Evolutionary conservation across 805 yeast genomes (phyloP).

Genomic region (Starmerella roubikii): DNA sequence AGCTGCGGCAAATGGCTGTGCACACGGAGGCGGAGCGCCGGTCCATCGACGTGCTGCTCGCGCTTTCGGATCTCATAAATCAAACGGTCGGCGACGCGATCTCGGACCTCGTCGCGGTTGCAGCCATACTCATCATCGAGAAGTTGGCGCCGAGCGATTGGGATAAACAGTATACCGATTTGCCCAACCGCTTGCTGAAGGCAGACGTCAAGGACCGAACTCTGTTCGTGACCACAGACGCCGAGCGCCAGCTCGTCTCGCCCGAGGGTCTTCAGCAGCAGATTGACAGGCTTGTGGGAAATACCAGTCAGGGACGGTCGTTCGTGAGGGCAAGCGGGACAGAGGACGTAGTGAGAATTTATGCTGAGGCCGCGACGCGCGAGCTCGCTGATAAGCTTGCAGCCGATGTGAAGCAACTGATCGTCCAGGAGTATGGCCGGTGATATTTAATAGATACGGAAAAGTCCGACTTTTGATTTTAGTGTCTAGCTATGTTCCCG

Average conservation of each 20-base stretch:
- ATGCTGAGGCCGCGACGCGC: constrained; percentile 65
- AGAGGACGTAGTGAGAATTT: constrained; percentile 91
- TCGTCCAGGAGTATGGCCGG: constrained; percentile 10
- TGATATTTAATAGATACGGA: too few relatives aligned
- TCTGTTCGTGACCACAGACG: constrained; percentile 70
- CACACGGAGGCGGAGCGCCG: constrained; percentile 33
- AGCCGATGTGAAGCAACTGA: constrained; percentile 21
- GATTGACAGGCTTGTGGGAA: constrained; percentile 51
- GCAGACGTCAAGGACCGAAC: constrained; percentile 73
- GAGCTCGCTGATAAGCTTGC: constrained; percentile 37
- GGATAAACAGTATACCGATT: constrained; percentile 64
- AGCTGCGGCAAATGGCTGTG: constrained; percentile 29
- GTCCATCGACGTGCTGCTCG: constrained; percentile 41
- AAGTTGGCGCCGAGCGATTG: constrained; percentile 52
- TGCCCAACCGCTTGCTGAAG: constrained; percentile 75
- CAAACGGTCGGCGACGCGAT: constrained; percentile 99
- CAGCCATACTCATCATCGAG: constrained; percentile 47
- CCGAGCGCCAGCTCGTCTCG: constrained; percentile 65
- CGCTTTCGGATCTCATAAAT: constrained; percentile 63
- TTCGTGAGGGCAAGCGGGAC: constrained; percentile 97
- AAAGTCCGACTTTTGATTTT: too few relatives aligned
- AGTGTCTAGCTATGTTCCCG: too few relatives aligned
- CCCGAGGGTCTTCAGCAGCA: constrained; percentile 66
- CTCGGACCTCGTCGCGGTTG: constrained; percentile 72
- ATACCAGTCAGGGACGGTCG: constrained; percentile 54